Evolutionary conservation across 768 basidiomycete species (phyloP), one percentile per base, ranked within the genome.

Genomic region (Daedaleopsis sinensis): DNA sequence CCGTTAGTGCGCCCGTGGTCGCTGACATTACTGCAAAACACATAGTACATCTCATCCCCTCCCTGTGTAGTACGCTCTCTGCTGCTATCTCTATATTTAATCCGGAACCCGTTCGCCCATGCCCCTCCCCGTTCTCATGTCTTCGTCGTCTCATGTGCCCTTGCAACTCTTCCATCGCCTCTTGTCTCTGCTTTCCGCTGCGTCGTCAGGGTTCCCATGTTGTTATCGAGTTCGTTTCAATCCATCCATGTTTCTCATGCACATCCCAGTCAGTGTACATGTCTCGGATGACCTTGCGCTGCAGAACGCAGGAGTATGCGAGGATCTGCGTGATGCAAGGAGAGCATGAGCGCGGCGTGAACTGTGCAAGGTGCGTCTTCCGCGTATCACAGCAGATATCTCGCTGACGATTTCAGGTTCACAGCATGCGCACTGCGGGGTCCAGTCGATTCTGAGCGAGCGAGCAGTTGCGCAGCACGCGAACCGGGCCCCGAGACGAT

Each of bases 11-110:
- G 8, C 59, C 37, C 10, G 24, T 32, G 47, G 9, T 21, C 16
- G n/a, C 46, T 19, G 21, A 47, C n/a, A 11, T 10, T 43, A 43
- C 27, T 50, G 8, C 8, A 21, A 24, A 42, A 48, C 18, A n/a
- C 32, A 32, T 53, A 18, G 11, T 18, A 19, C 27, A 24, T 50
- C 27, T 12, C 12, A 24, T 23, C 8, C 32, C 35, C 32, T 21
- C 36, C 13, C 38, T 44, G 27, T 63, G 63, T 59, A 55, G 63
- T 63, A 63, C 59, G 62, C 62, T 63, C 57, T 63, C 62, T 43
- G 56, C 58, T 59, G 62, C 62, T 63, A 58, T 63, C 62, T 54
- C 58, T 42, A 63, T 63, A 47, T 63, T 63, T 59, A 63, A 42
- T 13, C 35, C 32, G 52, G 52, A 53, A 53, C 38, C 35, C 24